These are phyloP conservation scores for Acrocalymma vagum DNA, from an alignment of 2,329 filamentous ascomycete species.

Conservation along the genomic window DNA sequence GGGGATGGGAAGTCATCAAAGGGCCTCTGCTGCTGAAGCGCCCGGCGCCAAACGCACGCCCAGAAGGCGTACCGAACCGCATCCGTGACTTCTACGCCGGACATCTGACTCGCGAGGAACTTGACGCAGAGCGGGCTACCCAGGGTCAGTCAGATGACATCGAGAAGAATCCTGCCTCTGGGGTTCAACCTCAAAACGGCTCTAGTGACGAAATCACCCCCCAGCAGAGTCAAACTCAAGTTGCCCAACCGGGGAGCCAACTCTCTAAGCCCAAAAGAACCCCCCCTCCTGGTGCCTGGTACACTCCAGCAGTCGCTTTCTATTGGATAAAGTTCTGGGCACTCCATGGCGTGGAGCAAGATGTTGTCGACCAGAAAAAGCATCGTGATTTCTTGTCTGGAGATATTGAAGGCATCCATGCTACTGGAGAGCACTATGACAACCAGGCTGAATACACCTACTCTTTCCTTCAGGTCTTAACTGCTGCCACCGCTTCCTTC, in stretches of 20 bases:
- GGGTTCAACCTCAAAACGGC: slow-evolving; percentile 12
- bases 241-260: slow-evolving; percentile 9
- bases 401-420: slow-evolving; percentile 65
- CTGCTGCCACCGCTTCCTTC: slow-evolving; percentile 76
- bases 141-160: slow-evolving; percentile 27
- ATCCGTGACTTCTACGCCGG: slow-evolving; percentile 66
- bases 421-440: slow-evolving; percentile 66
- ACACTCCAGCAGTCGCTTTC: slow-evolving; percentile 52
- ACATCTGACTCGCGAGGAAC: slow-evolving; percentile 63
- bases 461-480: slow-evolving; percentile 51
- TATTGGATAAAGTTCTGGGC: slow-evolving; percentile 57
- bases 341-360: slow-evolving; percentile 61
- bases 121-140: slow-evolving; percentile 44
- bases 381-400: slow-evolving; percentile 59
- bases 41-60: slow-evolving; percentile 48
- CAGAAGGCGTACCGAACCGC: slow-evolving; percentile 49
- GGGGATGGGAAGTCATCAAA: slow-evolving; percentile 61
- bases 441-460: slow-evolving; percentile 64
- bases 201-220: slow-evolving; percentile 28
- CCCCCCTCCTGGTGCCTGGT: slow-evolving; percentile 52
- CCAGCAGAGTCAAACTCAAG: slow-evolving; percentile 7
- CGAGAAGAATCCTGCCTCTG: slow-evolving; percentile 30
- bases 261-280: slow-evolving; percentile 28
- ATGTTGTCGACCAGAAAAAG: slow-evolving; percentile 54
- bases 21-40: slow-evolving; percentile 62